phyloP scores from a whole-genome alignment of 1,284 basidiomycete genomes.

The Malassezia cuniculi region DNA sequence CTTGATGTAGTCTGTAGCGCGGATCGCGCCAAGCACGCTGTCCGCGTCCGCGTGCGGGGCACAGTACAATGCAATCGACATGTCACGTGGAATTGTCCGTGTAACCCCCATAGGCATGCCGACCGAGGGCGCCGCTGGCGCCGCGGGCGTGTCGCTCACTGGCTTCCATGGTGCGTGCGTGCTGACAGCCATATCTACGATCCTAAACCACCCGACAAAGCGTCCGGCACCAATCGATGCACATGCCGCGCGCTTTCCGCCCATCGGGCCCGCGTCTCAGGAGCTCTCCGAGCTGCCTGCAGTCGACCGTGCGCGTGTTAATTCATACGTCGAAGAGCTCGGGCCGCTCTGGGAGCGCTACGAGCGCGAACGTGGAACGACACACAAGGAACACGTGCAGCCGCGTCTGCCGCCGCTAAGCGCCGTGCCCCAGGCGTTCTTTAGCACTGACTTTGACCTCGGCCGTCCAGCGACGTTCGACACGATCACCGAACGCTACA shows the following conservation, averaged over 20 bases:
- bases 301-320: conserved; percentile 25
- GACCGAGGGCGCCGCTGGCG: not conserved
- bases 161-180: conserved; percentile 21
- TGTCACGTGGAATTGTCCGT: too few species aligned
- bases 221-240: conserved; percentile 37
- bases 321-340: conserved; percentile 30
- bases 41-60: conserved; percentile 4
- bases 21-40: conserved; percentile 19
- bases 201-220: conserved; percentile 39
- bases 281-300: conserved; percentile 28
- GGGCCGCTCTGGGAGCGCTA: conserved; percentile 37
- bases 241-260: conserved; percentile 32
- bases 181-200: conserved; percentile 26
- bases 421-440: conserved; percentile 64
- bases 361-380: too few species aligned
- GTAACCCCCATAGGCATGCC: too few species aligned
- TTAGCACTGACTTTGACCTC: conserved; percentile 67
- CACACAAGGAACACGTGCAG: conserved; percentile 15
- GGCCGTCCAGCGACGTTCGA: conserved; percentile 70
- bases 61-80: too few species aligned
- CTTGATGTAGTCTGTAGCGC: conserved; percentile 25
- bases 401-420: conserved; percentile 51
- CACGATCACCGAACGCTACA: conserved; percentile 57
- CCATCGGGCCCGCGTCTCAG: conserved; percentile 22
- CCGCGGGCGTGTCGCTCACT: conserved; percentile 6